Evolutionary conservation across 495 filamentous ascomycete genomes (phyloP).

Genomic region (Penicillium fimorum): DNA sequence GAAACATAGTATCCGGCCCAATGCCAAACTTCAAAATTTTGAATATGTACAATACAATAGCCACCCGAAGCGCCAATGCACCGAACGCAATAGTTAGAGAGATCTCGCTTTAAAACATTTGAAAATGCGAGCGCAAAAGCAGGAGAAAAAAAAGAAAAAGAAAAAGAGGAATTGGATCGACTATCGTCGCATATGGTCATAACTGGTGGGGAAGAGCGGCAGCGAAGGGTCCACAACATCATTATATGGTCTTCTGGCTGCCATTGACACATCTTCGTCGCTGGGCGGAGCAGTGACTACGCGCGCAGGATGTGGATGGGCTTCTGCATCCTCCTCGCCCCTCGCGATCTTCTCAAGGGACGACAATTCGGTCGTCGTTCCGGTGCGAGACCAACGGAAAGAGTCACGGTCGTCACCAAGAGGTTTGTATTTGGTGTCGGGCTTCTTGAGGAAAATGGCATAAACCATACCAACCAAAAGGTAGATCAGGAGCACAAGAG

Average conservation of each 20-base stretch:
- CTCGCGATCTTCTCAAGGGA: slow-evolving; percentile 89
- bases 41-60: slow-evolving; percentile 2
- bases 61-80: slow-evolving; percentile 2
- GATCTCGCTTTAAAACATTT: slow-evolving; percentile 1
- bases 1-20: background rate
- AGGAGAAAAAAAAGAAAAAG: background rate
- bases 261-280: slow-evolving; percentile 37
- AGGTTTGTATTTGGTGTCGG: slow-evolving; percentile 87
- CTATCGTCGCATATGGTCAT: background rate
- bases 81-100: background rate
- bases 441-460: slow-evolving; percentile 87
- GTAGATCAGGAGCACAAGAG: slow-evolving; percentile 79
- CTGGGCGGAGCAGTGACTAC: slow-evolving; percentile 69
- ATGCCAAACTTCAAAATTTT: background rate
- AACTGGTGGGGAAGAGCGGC: slow-evolving; percentile 53
- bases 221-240: slow-evolving; percentile 53
- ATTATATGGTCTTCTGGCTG: slow-evolving; percentile 24
- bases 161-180: background rate
- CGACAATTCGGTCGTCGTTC: slow-evolving; percentile 86
- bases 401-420: slow-evolving; percentile 94
- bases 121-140: background rate
- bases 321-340: slow-evolving; percentile 61
- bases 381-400: slow-evolving; percentile 84
- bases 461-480: slow-evolving; percentile 80
- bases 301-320: slow-evolving; percentile 64